Evolutionary conservation across 2,329 filamentous ascomycete species (phyloP).

Genomic region (Ramularia endophylla): DNA sequence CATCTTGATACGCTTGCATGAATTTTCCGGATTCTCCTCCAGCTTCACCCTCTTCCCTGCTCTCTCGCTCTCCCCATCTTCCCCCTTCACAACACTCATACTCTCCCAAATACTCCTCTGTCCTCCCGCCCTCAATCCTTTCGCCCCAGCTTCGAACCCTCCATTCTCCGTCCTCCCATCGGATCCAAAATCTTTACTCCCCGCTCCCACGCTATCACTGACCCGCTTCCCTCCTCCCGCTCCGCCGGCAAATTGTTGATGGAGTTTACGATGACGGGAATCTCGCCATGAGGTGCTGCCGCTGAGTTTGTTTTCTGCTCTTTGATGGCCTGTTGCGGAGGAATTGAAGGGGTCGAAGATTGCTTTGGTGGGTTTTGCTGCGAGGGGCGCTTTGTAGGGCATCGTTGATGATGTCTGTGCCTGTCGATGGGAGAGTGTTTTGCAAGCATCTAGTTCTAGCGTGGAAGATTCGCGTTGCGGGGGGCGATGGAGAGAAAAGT

Average conservation of each 20-base stretch:
- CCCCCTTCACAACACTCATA: constrained; percentile 21
- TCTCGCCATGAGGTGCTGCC: constrained; percentile 64
- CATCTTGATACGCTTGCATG: too few species aligned
- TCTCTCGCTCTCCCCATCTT: constrained; percentile 11
- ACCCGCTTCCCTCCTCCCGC: constrained; percentile 53
- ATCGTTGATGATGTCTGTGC: constrained; percentile 2
- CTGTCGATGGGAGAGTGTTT: neutral
- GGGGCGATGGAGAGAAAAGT: too few species aligned
- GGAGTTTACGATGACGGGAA: constrained; percentile 62
- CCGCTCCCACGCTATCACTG: constrained; percentile 60
- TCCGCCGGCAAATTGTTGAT: constrained; percentile 59
- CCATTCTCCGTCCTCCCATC: constrained; percentile 49
- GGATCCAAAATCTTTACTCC: constrained; percentile 50
- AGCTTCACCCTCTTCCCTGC: constrained; percentile 18
- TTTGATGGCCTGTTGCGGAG: constrained; percentile 78
- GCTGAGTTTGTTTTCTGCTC: constrained; percentile 60
- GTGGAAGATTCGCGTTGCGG: too few species aligned
- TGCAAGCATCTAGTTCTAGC: neutral
- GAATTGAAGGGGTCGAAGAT: constrained; percentile 72
- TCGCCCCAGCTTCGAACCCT: constrained; percentile 43
- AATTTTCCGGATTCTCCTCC: constrained; percentile 1
- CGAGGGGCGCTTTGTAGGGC: constrained; percentile 19
- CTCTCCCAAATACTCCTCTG: constrained; percentile 38
- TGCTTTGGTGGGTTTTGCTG: constrained; percentile 23
- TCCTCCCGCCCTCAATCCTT: constrained; percentile 42